Conservation (phyloP, 129 eudicot genomes). For the Artemisia tridentata region DNA sequence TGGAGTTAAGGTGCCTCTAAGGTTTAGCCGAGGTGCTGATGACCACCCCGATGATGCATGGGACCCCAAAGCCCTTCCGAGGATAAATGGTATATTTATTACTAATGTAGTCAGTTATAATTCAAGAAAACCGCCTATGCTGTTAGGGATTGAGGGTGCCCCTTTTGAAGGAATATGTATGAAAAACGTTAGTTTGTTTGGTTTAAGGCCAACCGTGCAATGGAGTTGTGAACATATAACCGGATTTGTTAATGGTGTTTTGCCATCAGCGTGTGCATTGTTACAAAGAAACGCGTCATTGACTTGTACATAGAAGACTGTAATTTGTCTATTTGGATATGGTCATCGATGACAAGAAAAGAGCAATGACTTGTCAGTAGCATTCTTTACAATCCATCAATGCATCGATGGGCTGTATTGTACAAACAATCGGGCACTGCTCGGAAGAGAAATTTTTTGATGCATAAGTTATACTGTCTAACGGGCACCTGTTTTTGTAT, state of each 20-base stretch:
- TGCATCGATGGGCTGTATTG: not conserved
- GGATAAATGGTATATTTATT: conserved; percentile 58
- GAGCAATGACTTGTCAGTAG: not conserved
- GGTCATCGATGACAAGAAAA: not conserved
- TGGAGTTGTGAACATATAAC: conserved; percentile 82
- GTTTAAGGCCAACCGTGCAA: conserved; percentile 44
- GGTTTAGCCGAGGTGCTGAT: conserved; percentile 88
- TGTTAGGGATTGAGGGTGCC: conserved; percentile 74
- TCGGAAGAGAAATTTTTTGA: conserved; percentile 7
- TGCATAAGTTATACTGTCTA: not conserved
- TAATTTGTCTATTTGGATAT: not conserved
- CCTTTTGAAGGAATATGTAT: conserved; percentile 80
- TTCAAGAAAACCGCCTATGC: conserved; percentile 65
- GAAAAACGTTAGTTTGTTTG: conserved; percentile 66
- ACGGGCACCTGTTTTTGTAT: conserved; percentile 12
- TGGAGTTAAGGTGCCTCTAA: conserved; percentile 78
- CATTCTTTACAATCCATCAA: not conserved
- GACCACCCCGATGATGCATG: conserved; percentile 85
- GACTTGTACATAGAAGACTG: conserved; percentile 23
- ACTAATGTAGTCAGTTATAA: conserved; percentile 63
- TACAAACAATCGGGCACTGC: not conserved
- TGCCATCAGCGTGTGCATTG: conserved; percentile 69
- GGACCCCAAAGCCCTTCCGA: conserved; percentile 82
- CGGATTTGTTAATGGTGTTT: conserved; percentile 59
- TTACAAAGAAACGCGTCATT: conserved; percentile 50